These are phyloP conservation scores for Fusarium proliferatum DNA, from an alignment of 2,329 filamentous ascomycete species.

Conservation along the genomic window DNA sequence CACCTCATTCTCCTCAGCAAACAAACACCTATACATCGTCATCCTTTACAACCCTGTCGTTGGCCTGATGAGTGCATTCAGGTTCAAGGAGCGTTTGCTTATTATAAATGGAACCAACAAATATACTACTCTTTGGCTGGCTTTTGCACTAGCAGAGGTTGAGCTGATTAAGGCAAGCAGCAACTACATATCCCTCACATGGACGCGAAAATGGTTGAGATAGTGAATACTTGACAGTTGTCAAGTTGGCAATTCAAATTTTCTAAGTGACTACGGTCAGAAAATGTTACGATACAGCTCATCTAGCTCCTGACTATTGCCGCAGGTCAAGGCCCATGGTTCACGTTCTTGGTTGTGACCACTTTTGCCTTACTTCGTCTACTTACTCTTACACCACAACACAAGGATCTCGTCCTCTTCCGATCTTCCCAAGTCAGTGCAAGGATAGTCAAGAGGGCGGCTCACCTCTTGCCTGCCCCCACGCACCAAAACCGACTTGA, in stretches of 20 bases:
- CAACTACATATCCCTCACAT: slow-evolving; percentile 1
- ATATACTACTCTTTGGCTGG: not conserved
- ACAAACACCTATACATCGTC: slow-evolving; percentile 1
- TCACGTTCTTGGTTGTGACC: not conserved
- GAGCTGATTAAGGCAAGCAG: not conserved
- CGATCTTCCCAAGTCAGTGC: slow-evolving; percentile 19
- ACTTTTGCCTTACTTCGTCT: not conserved
- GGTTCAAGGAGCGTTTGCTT: slow-evolving; percentile 16
- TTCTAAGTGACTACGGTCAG: not conserved
- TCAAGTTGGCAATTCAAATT: not conserved
- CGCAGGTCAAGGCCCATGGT: not conserved
- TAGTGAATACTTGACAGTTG: not conserved
- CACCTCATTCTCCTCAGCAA: slow-evolving; percentile 17
- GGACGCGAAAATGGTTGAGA: not conserved
- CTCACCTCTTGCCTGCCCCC: slow-evolving; percentile 25
- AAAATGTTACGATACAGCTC: not conserved
- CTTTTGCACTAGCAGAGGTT: not conserved
- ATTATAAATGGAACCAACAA: slow-evolving; percentile 4
- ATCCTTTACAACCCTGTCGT: slow-evolving; percentile 3
- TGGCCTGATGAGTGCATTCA: slow-evolving; percentile 10
- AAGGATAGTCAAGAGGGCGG: slow-evolving; percentile 1
- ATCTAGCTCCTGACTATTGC: not conserved
- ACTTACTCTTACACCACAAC: not conserved
- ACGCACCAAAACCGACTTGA: slow-evolving; percentile 15
- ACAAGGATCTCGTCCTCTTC: slow-evolving; percentile 22